Percentiles rank a stretch among this genome's conserved stretches.
Conservation (phyloP, 2,329 filamentous ascomycete species). For the Pseudocercospora eumusae region DNA sequence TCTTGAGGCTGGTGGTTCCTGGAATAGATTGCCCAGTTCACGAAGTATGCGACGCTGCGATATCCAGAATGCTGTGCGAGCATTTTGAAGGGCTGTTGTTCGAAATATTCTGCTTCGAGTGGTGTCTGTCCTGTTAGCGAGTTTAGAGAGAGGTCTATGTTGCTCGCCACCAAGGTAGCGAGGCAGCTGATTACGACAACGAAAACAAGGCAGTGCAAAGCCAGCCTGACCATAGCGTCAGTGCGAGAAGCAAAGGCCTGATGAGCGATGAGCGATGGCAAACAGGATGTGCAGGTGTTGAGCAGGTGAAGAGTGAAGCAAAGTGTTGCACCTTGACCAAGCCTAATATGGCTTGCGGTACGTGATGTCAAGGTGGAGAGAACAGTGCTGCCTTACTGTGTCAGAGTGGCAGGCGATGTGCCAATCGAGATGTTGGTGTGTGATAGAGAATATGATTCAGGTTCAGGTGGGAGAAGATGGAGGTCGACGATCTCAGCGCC, state of each 20-base stretch:
- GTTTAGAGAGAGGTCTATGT: slow-evolving; percentile 11
- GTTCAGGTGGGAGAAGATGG: background rate
- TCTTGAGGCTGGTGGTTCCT: slow-evolving; percentile 79
- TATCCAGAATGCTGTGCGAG: slow-evolving; percentile 30
- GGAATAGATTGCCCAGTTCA: slow-evolving; percentile 44
- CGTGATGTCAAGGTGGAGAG: background rate
- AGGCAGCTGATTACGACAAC: slow-evolving; percentile 12
- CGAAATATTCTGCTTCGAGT: background rate
- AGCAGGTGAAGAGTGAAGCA: background rate
- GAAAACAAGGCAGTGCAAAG: slow-evolving; percentile 28
- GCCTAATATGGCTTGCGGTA: background rate
- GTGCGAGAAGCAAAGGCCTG: slow-evolving; percentile 8
- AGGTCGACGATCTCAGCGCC: background rate
- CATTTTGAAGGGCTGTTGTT: slow-evolving; percentile 17
- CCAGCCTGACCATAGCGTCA: slow-evolving; percentile 18
- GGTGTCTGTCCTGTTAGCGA: slow-evolving; percentile 11
- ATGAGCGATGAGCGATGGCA: background rate
- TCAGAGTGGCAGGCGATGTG: background rate
- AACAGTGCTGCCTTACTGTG: slow-evolving; percentile 2
- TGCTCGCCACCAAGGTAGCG: slow-evolving; percentile 17
- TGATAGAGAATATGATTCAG: no score
- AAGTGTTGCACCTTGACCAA: background rate
- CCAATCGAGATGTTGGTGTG: background rate
- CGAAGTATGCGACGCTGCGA: slow-evolving; percentile 40
- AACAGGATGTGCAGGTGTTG: background rate